phyloP scores from a whole-genome alignment of 2,329 filamentous ascomycete genomes.

The Trichoderma atrobrunneum region DNA sequence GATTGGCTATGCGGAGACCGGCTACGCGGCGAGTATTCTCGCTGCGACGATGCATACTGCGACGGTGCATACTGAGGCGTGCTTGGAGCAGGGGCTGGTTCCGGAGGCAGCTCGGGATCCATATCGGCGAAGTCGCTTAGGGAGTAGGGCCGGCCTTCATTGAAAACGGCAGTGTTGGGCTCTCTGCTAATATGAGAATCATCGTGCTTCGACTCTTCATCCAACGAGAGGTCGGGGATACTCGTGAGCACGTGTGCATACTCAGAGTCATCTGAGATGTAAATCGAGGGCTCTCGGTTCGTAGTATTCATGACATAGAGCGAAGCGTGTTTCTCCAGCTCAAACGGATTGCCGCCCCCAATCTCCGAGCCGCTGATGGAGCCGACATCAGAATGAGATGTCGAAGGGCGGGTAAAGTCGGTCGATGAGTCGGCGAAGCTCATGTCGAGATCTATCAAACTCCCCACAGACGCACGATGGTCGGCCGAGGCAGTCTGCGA shows the following conservation, averaged over 20 bases:
- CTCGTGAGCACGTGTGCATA: conserved; percentile 41
- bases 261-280: conserved; percentile 58
- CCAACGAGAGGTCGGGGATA: conserved; percentile 25
- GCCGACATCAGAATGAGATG: conserved; percentile 57
- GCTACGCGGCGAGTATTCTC: conserved; percentile 23
- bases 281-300: conserved; percentile 56
- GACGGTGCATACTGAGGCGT: conserved; percentile 18
- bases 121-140: conserved; percentile 42
- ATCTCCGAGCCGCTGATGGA: conserved; percentile 57
- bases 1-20: conserved; percentile 23
- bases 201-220: conserved; percentile 21
- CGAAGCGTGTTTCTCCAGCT: conserved; percentile 61
- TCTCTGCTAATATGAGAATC: conserved; percentile 20
- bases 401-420: conserved; percentile 54
- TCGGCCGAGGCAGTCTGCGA: conserved; percentile 34
- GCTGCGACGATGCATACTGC: conserved; percentile 19
- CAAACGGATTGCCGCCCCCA: conserved; percentile 56
- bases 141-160: conserved; percentile 34
- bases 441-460: conserved; percentile 55
- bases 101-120: conserved; percentile 38
- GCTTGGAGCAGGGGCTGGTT: conserved; percentile 28
- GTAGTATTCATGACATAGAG: conserved; percentile 45
- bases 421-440: conserved; percentile 49
- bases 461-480: conserved; percentile 44
- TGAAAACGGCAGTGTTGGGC: conserved; percentile 9